Conservation (phyloP, 768 basidiomycete genomes). For the Cystofilobasidium ferigula region DNA sequence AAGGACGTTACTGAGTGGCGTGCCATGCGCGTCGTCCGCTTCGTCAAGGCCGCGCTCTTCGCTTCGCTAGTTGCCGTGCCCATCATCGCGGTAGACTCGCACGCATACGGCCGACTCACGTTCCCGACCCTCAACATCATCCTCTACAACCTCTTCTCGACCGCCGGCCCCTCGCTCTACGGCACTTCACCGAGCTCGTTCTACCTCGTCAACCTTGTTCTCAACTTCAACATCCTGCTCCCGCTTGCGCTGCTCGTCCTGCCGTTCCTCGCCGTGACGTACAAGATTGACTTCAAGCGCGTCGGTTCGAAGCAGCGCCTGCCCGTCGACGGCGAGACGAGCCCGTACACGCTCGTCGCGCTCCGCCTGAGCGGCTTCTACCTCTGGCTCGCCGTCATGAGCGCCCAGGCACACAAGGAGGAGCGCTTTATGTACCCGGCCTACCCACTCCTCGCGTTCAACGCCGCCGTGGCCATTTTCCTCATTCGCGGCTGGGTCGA, state of each 20-base stretch:
- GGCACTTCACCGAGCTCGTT: constrained; percentile 79
- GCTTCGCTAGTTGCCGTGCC: constrained; percentile 65
- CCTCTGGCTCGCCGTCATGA: constrained; percentile 74
- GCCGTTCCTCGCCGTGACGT: constrained; percentile 65
- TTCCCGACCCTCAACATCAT: constrained; percentile 90
- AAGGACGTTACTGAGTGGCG: constrained; percentile 5
- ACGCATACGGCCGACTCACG: constrained; percentile 67
- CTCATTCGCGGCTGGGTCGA: constrained; percentile 81
- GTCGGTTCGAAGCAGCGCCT: constrained; percentile 49
- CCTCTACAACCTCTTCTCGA: constrained; percentile 82
- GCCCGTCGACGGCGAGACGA: constrained; percentile 40
- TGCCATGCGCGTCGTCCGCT: constrained; percentile 7
- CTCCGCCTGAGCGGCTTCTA: constrained; percentile 80
- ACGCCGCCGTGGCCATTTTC: constrained; percentile 80
- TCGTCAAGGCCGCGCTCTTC: constrained; percentile 31
- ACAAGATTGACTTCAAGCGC: constrained; percentile 62
- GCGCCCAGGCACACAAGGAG: constrained; percentile 83
- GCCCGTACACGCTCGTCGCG: constrained; percentile 64
- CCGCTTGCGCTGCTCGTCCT: constrained; percentile 70
- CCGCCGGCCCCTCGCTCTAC: constrained; percentile 68
- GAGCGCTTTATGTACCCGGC: constrained; percentile 97
- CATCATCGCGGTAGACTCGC: constrained; percentile 67
- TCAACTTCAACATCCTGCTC: constrained; percentile 85
- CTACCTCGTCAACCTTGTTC: constrained; percentile 74
- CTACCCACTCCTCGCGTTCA: constrained; percentile 84